Conservation (phyloP, 345 rosid genomes). For the Hirschfeldia incana region DNA sequence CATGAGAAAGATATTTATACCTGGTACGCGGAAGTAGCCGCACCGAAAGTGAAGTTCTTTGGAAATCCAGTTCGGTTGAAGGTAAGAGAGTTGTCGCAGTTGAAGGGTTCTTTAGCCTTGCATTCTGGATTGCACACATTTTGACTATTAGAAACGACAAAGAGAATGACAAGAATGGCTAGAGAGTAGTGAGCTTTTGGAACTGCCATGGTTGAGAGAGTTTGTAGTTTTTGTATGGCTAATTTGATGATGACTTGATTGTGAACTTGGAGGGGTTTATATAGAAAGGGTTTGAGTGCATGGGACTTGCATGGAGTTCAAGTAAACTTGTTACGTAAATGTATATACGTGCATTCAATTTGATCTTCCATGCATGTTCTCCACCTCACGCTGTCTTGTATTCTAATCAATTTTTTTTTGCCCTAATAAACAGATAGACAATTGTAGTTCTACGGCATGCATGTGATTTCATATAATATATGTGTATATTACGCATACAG, state of each 20-base stretch:
- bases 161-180: not conserved
- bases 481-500: no score
- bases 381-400: not conserved
- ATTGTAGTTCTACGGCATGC: not conserved
- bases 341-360: not conserved
- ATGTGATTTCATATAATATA: no score
- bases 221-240: not conserved
- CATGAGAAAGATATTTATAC: no score
- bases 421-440: not conserved
- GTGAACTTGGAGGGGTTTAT: no score
- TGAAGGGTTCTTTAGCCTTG: constrained; percentile 1
- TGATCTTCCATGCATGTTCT: not conserved
- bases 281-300: not conserved
- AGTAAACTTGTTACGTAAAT: not conserved
- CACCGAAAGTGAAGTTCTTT: not conserved
- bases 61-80: not conserved
- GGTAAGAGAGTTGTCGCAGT: not conserved
- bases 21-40: no score
- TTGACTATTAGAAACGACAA: not conserved
- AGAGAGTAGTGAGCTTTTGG: not conserved
- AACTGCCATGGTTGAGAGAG: not conserved
- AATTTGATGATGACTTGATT: no score
- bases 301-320: not conserved
- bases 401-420: not conserved
- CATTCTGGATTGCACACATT: not conserved